Base-by-base conservation (phyloP, 2,329 filamentous ascomycete genomes). In the Fusarium buharicum region DNA sequence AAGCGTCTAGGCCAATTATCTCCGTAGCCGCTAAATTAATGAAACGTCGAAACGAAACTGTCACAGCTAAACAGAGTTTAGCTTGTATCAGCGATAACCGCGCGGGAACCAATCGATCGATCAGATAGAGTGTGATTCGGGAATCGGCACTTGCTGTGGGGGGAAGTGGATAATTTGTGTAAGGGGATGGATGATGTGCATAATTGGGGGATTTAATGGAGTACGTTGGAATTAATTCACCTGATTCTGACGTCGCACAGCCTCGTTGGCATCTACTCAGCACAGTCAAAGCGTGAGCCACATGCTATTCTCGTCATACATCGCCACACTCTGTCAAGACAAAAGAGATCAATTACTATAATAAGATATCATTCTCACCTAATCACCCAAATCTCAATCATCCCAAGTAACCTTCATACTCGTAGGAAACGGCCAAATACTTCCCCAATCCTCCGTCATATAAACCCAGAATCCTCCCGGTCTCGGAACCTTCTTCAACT, bases 401-500 rank as follows among this genome's bases (percentile, higher is more conserved):
- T 83, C 81, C 81, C 82, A 84, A 44, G 74, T 77, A 6, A 84
- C 74, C 76, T 82, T 83, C 82, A 84, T 84, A n/a, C 77, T 80
- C 0, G 76, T 77, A 0, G 83, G 82, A 68, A 82, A 83, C 1
- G 79, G 76, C 68, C 73, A 77, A 17, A 79, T 64, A 8, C 69
- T 72, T 14, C 86, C 84, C 78, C 87, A 86, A 69, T 91, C 87
- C 74, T 89, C 85, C 33, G 84, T 82, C 79, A 91, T 78, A 72
- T 90, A 92, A 7, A 84, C 76, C 10, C 79, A 84, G 72, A 82
- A 83, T 0, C 84, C 85, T 1, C 81, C 84, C 0, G 80, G 77
- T 9, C 80, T 79, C 0, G 79, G 75, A 2, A 91, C 79, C 77
- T 85, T 89, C 80, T 91, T 90, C 62, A 92, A 73, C 70, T 86